These are phyloP conservation scores for Petunia axillaris DNA, from an alignment of 257 asterid genomes.

Conservation along the genomic window DNA sequence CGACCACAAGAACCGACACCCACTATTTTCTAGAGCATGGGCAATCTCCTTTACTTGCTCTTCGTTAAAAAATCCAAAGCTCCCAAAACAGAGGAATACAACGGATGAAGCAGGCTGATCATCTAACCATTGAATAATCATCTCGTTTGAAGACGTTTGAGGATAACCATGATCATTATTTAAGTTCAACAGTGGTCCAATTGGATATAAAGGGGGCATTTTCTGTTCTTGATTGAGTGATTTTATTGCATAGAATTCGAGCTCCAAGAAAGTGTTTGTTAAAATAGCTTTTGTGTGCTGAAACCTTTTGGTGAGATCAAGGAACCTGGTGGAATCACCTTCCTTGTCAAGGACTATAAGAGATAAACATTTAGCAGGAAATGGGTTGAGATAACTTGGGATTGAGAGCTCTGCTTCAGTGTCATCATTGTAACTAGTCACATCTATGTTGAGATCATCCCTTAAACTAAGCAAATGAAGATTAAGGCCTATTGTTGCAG, in stretches of 20 bases:
- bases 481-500: slow-evolving; percentile 35
- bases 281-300: slow-evolving; percentile 34
- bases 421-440: neutral
- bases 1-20: slow-evolving; percentile 15
- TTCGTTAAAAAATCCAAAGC: slow-evolving; percentile 4
- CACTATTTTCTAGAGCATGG: neutral
- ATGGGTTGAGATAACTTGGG: slow-evolving; percentile 27
- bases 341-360: neutral
- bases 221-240: neutral
- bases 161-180: neutral
- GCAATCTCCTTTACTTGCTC: slow-evolving; percentile 33
- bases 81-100: slow-evolving; percentile 34
- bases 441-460: slow-evolving; percentile 30
- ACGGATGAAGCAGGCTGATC: slow-evolving; percentile 30
- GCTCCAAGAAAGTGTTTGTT: slow-evolving; percentile 32
- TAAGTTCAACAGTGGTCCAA: slow-evolving; percentile 30
- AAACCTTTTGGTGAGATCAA: neutral
- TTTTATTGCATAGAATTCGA: slow-evolving; percentile 27
- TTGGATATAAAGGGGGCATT: slow-evolving; percentile 21
- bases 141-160: neutral
- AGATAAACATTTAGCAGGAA: slow-evolving; percentile 32
- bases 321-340: neutral
- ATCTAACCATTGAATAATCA: slow-evolving; percentile 28
- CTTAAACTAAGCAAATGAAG: slow-evolving; percentile 34
- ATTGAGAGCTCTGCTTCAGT: slow-evolving; percentile 21